Evolutionary conservation across 129 eudicot genomes (phyloP).

Genomic region (Artemisia tridentata): DNA sequence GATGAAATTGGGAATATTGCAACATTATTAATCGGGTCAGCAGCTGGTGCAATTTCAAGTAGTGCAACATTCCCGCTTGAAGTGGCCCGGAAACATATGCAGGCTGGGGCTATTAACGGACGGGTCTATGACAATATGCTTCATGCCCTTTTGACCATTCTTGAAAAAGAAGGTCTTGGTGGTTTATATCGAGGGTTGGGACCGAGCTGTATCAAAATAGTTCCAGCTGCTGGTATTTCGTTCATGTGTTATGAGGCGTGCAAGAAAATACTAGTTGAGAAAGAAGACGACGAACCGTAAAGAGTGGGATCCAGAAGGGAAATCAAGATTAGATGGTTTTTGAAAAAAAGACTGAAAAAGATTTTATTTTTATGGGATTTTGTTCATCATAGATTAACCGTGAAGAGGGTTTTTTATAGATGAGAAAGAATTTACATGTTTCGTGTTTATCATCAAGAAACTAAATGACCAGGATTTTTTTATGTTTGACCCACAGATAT

Average conservation of each 20-base stretch:
- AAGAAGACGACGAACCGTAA: conserved; percentile 44
- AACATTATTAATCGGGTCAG: conserved; percentile 76
- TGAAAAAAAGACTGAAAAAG: conserved; percentile 19
- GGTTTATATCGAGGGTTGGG: conserved; percentile 83
- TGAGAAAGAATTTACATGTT: conserved; percentile 9
- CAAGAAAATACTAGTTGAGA: conserved; percentile 72
- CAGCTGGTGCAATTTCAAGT: conserved; percentile 86
- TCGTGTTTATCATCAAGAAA: neutral
- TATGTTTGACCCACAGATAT: neutral
- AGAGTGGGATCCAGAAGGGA: neutral
- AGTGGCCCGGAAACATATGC: conserved; percentile 95
- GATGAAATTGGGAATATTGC: conserved; percentile 75
- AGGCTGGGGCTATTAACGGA: conserved; percentile 78
- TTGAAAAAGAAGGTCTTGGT: conserved; percentile 71
- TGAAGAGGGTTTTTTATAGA: neutral
- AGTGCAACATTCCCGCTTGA: conserved; percentile 85
- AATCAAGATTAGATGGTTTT: conserved; percentile 6
- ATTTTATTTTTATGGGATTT: conserved; percentile 17
- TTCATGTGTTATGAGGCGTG: conserved; percentile 93
- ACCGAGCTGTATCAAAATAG: conserved; percentile 78
- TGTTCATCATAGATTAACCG: conserved; percentile 15
- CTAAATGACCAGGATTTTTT: neutral
- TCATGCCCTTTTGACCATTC: conserved; percentile 69
- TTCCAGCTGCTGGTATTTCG: conserved; percentile 95
- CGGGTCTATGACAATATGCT: conserved; percentile 72